Base-by-base conservation (phyloP, 768 basidiomycete species). In the Baorangia bicolor region DNA sequence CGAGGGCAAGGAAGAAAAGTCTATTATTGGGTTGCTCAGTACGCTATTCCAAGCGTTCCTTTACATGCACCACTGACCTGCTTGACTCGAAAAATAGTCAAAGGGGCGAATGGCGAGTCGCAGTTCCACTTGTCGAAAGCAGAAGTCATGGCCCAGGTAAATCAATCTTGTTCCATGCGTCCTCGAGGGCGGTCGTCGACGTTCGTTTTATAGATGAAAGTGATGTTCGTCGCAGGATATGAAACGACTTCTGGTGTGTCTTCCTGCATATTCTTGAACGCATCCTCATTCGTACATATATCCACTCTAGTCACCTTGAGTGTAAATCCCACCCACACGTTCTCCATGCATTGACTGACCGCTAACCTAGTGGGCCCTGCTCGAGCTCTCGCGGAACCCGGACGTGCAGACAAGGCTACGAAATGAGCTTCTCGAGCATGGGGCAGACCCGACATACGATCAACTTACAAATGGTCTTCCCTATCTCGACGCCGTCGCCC, bases 371-470 rank as follows among this genome's bases (percentile, higher is more conserved):
- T 86, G 84, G 83, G 78, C 81, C 1, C 69, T 87, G 0, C 75
- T 46, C 14, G 45, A 46, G 14, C 45, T 46, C 5, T 33, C 45
- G 16, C 21, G 20, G 1, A 33, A 46, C 10, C 20, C 21, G 10
- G 45, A 46, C 3, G 45, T 23, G 21, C 45, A 86, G 63, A 62
- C 71, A 20, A 77, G 68, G 39, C 68, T 85, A 6, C 76, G 83
- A 25, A 70, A 77, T 6, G 83, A 85, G 46, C 72, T 85, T 9
- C 51, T 71, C 3, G 64, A 70, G 27, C 77, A 79, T 49, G 65
- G 60, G 9, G 52, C 49, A 23, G 83, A 85, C 62, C 82, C 82
- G 9, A 77, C 77, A 4, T 83, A 76, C 68, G 82, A 84, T 27
- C 75, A 83, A 58, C 71, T 85, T 3, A 75, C 69, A 10, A 74